phyloP scores from a whole-genome alignment of 1,139 yeast genomes.

The Yamadazyma jaroonii region DNA sequence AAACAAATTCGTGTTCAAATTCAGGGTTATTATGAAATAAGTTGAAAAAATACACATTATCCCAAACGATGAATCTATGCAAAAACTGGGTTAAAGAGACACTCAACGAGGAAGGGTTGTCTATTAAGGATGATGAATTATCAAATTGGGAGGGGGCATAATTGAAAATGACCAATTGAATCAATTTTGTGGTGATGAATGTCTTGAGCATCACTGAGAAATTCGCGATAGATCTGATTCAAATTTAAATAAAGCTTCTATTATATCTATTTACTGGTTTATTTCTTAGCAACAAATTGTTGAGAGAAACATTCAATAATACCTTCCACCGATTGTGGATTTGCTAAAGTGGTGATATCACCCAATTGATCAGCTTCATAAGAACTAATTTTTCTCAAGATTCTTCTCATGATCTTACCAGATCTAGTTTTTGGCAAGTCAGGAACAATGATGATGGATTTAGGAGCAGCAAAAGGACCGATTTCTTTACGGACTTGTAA shows the following conservation, averaged over 20 bases:
- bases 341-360: slow-evolving; percentile 85
- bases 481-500: slow-evolving; percentile 89
- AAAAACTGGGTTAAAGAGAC: slow-evolving; percentile 17
- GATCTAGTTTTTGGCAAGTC: slow-evolving; percentile 98
- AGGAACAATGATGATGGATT: slow-evolving; percentile 77
- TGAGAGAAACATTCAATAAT: slow-evolving; percentile 53
- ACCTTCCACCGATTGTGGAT: slow-evolving; percentile 81
- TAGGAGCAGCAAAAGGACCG: slow-evolving; percentile 99
- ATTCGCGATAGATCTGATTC: background rate
- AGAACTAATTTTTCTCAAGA: slow-evolving; percentile 85
- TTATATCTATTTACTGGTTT: slow-evolving; percentile 5
- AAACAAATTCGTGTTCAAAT: slow-evolving; percentile 90
- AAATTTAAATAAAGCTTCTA: background rate
- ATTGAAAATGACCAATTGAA: slow-evolving; percentile 30
- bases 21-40: slow-evolving; percentile 47
- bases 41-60: slow-evolving; percentile 72
- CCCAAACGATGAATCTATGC: slow-evolving; percentile 74
- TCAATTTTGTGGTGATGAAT: slow-evolving; percentile 25
- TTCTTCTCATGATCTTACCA: slow-evolving; percentile 98
- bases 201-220: slow-evolving; percentile 13
- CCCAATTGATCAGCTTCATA: slow-evolving; percentile 93
- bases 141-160: slow-evolving; percentile 39
- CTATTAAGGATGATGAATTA: slow-evolving; percentile 34
- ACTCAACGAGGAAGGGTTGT: slow-evolving; percentile 8
- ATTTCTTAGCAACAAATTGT: slow-evolving; percentile 26